Evolutionary conservation across 345 rosid species (phyloP).

Genomic region (Eucalyptus marginata): DNA sequence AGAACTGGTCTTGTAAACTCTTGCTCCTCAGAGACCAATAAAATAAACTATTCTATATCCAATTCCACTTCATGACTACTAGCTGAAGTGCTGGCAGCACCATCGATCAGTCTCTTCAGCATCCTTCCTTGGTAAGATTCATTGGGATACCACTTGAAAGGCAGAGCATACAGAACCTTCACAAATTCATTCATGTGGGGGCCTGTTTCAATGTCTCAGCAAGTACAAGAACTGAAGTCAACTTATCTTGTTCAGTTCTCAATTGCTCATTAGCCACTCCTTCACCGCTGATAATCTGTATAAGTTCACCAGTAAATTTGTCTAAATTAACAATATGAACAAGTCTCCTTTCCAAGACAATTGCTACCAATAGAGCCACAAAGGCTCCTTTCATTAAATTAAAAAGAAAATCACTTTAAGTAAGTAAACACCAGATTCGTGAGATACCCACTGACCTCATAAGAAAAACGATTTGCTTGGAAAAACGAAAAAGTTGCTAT

Average conservation of each 20-base stretch:
- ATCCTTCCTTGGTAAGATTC: conserved; percentile 67
- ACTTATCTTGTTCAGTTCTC: conserved; percentile 52
- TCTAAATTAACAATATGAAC: conserved; percentile 35
- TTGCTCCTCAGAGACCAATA: conserved; percentile 71
- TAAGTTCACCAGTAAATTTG: conserved; percentile 34
- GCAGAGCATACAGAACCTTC: conserved; percentile 68
- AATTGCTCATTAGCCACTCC: conserved; percentile 62
- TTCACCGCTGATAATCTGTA: conserved; percentile 53
- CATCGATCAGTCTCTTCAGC: conserved; percentile 83
- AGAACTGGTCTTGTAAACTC: conserved; percentile 65
- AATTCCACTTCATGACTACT: conserved; percentile 54
- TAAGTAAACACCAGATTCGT: neutral
- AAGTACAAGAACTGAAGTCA: conserved; percentile 65
- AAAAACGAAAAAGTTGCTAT: neutral
- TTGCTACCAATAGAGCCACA: conserved; percentile 56
- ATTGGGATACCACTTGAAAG: conserved; percentile 73
- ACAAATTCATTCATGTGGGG: conserved; percentile 67
- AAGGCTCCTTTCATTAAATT: conserved; percentile 43
- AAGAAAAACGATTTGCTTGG: neutral
- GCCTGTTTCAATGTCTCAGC: conserved; percentile 81
- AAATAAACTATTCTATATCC: conserved; percentile 65
- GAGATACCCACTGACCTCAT: neutral
- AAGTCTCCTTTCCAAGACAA: conserved; percentile 78
- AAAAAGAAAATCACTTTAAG: neutral
- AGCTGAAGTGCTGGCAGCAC: conserved; percentile 54